Evolutionary conservation across 331 rosid genomes (phyloP).

Genomic region (Prunus yedoensis): DNA sequence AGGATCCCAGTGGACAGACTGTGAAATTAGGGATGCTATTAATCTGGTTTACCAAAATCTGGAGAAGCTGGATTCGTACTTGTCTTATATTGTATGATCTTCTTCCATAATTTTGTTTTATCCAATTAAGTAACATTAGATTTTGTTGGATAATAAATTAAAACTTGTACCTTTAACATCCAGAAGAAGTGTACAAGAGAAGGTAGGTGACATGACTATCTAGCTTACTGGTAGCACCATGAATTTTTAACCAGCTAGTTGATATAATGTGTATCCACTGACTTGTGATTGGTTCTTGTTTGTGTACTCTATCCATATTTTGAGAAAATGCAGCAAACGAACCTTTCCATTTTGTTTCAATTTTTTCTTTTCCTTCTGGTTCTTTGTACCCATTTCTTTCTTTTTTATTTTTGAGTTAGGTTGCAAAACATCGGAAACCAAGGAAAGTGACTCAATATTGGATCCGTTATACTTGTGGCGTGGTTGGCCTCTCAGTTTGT

Average conservation of each 20-base stretch:
- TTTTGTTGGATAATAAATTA: conserved; percentile 6
- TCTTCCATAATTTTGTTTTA: conserved; percentile 26
- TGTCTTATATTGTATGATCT: conserved; percentile 62
- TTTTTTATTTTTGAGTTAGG: conserved; percentile 40
- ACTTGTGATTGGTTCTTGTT: conserved; percentile 3
- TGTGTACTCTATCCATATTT: not conserved
- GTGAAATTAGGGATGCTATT: conserved; percentile 67
- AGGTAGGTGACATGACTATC: not conserved
- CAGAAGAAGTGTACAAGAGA: not conserved
- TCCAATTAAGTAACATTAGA: not conserved
- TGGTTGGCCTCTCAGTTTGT: conserved; percentile 76
- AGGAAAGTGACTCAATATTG: conserved; percentile 69
- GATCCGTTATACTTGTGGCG: conserved; percentile 83
- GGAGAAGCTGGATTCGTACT: conserved; percentile 59
- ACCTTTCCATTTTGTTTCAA: not conserved
- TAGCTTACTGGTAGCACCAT: not conserved
- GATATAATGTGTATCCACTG: not conserved
- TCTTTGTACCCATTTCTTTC: not conserved
- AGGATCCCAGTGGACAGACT: conserved; percentile 80
- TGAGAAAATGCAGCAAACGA: not conserved
- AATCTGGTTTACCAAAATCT: conserved; percentile 67
- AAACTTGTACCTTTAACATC: not conserved
- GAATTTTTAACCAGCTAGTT: not conserved
- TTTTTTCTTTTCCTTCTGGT: not conserved
- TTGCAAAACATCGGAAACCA: conserved; percentile 75